A percentile compares a stretch with the other conserved stretches of the same genome.
phyloP scores from a whole-genome alignment of 1,139 yeast species.

The Saccharomycopsis hybrid region DNA sequence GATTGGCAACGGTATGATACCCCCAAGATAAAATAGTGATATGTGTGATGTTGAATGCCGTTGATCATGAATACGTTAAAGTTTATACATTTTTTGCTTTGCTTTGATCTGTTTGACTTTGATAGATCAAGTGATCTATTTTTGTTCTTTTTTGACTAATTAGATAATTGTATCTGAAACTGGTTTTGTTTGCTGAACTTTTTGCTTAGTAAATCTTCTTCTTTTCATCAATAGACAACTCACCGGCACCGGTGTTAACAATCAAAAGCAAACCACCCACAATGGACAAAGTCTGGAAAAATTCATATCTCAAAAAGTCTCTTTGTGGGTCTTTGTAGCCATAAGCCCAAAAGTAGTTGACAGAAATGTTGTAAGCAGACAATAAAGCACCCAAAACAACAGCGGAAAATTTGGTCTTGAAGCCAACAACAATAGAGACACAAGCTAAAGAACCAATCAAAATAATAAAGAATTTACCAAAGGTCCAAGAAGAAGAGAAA shows the following conservation, averaged over 20 bases:
- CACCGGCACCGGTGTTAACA: constrained; percentile 96
- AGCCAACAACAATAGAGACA: constrained; percentile 82
- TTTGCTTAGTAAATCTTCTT: constrained; percentile 69
- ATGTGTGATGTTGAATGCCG: too few relatives aligned
- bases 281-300: constrained; percentile 89
- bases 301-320: constrained; percentile 87
- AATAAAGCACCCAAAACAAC: constrained; percentile 68
- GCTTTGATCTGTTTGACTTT: too few relatives aligned
- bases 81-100: too few relatives aligned
- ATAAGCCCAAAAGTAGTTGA: constrained; percentile 88
- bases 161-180: too few relatives aligned
- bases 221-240: constrained; percentile 89
- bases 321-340: constrained; percentile 67
- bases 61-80: too few relatives aligned
- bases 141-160: too few relatives aligned
- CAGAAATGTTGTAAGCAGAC: constrained; percentile 66
- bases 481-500: constrained; percentile 68
- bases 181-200: too few relatives aligned
- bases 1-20: too few relatives aligned
- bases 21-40: too few relatives aligned
- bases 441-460: constrained; percentile 68
- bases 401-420: constrained; percentile 88
- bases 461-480: constrained; percentile 58
- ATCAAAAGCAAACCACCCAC: constrained; percentile 90
- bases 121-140: too few relatives aligned